Conservation (phyloP, 139 green algal species). For the Haematococcus sp. region DNA sequence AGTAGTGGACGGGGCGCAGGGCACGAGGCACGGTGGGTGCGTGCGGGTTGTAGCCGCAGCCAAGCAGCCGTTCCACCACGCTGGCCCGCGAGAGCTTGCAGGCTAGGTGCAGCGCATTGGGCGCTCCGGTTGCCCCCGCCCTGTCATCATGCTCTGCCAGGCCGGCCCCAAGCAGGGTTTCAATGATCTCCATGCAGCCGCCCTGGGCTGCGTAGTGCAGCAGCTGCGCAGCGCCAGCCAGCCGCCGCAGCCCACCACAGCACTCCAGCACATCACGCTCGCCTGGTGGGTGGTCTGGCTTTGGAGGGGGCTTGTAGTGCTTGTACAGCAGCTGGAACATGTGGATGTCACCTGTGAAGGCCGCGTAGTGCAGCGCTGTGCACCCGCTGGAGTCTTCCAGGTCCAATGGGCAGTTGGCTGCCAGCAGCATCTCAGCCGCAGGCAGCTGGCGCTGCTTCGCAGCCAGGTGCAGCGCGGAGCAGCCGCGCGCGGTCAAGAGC, state of each 20-base stretch:
- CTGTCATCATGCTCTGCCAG: not conserved
- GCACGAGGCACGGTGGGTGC: not conserved
- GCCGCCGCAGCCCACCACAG: too few species aligned
- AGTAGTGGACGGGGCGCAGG: conserved; percentile 11
- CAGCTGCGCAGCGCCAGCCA: not conserved
- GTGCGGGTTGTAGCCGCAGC: conserved; percentile 5
- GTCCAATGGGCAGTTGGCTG: not conserved
- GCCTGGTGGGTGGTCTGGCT: too few species aligned
- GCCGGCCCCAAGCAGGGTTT: conserved; percentile 2
- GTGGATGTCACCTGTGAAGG: conserved; percentile 4
- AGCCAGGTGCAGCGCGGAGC: conserved; percentile 19
- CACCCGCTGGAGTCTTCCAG: conserved; percentile 14
- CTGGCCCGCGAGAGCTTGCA: conserved; percentile 1
- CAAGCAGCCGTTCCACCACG: conserved; percentile 11
- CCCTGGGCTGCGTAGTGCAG: conserved; percentile 28
- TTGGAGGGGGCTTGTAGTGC: too few species aligned
- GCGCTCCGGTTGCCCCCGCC: not conserved
- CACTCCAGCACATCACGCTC: too few species aligned
- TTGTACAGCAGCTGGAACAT: conserved; percentile 11
- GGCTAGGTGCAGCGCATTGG: conserved; percentile 18
- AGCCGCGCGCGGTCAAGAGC: not conserved
- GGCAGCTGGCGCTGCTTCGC: not conserved
- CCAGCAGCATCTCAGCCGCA: conserved; percentile 6
- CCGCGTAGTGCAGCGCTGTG: conserved; percentile 20
- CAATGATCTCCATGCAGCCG: conserved; percentile 3